Conservation (phyloP, 192 early-diverging fungal species). For the Haplosporangium gracile region DNA sequence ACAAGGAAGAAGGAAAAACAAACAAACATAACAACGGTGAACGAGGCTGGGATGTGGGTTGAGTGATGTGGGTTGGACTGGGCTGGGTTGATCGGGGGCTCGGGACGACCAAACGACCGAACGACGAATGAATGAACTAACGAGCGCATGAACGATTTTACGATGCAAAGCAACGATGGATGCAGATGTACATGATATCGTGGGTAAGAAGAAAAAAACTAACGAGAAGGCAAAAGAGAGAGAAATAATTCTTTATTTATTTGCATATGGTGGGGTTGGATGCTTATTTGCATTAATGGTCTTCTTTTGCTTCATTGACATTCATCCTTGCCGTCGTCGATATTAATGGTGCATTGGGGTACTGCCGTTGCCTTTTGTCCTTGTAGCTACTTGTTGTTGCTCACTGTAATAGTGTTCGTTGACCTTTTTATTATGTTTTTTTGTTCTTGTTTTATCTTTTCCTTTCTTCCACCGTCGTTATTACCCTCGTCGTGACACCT, state of each 20-base stretch:
- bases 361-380: neutral
- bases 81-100: neutral
- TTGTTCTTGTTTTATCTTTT: neutral
- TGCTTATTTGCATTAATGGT: neutral
- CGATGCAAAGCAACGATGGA: too few relatives aligned
- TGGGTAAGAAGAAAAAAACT: too few relatives aligned
- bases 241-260: neutral
- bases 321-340: neutral
- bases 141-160: too few relatives aligned
- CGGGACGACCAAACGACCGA: too few relatives aligned
- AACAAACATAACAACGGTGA: neutral
- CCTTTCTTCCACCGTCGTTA: conserved; percentile 2
- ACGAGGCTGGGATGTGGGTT: neutral
- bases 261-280: neutral
- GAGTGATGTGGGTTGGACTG: neutral
- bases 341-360: neutral
- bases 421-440: conserved; percentile 3
- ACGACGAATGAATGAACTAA: too few relatives aligned
- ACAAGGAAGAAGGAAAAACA: neutral
- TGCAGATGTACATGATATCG: too few relatives aligned
- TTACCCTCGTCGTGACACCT: neutral
- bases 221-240: too few relatives aligned
- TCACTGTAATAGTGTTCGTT: neutral
- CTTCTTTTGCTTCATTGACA: neutral
- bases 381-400: neutral